Conservation (phyloP, 768 basidiomycete genomes). For the Favolaschia claudopus region DNA sequence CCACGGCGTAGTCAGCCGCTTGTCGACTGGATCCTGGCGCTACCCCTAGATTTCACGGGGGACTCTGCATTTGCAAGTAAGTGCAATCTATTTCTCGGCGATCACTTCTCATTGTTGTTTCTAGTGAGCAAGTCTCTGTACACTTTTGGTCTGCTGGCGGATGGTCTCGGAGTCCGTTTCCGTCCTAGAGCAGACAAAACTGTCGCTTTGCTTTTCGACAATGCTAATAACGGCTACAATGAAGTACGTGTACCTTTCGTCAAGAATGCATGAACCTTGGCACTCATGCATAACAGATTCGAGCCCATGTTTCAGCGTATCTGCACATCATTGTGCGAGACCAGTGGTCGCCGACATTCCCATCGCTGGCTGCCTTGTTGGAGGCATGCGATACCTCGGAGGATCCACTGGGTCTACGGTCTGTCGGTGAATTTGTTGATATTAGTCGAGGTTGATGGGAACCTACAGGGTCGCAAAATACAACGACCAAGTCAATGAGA, state of each 20-base stretch:
- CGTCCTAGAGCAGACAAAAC: constrained; percentile 73
- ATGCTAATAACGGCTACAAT: constrained; percentile 83
- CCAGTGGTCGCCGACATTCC: constrained; percentile 75
- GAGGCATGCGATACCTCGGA: constrained; percentile 54
- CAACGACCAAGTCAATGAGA: constrained; percentile 60
- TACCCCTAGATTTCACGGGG: constrained; percentile 82
- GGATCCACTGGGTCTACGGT: constrained; percentile 75
- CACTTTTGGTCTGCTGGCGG: constrained; percentile 70
- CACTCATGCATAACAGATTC: constrained; percentile 54
- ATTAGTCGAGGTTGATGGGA: constrained; percentile 13
- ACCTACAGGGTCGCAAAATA: constrained; percentile 63
- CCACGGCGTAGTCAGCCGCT: constrained; percentile 78
- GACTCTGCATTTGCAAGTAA: constrained; percentile 89
- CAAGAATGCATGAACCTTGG: not conserved
- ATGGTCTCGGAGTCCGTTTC: constrained; percentile 71
- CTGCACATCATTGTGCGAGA: constrained; percentile 63
- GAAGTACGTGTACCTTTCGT: constrained; percentile 58
- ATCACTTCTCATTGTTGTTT: not conserved
- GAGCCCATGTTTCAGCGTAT: constrained; percentile 71
- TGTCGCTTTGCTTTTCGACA: constrained; percentile 73
- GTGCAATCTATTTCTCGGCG: constrained; percentile 30
- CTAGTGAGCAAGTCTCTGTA: constrained; percentile 81
- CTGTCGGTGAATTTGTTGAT: not conserved
- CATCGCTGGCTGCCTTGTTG: constrained; percentile 61
- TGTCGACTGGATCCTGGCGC: constrained; percentile 76